phyloP scores from a whole-genome alignment of 2,329 filamentous ascomycete species.

The Dissoconium aciculare region DNA sequence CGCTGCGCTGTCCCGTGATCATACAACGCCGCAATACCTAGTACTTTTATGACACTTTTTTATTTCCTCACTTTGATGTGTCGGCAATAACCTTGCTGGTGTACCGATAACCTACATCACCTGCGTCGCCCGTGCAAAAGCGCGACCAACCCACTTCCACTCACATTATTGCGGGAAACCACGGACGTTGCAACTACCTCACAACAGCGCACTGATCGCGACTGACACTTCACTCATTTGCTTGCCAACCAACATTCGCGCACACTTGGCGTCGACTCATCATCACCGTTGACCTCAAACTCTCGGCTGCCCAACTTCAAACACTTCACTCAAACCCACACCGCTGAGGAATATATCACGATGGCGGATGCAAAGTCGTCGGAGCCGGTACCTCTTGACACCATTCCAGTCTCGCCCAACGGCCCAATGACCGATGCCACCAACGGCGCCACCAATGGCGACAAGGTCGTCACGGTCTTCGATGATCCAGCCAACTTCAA shows the following conservation, averaged over 20 bases:
- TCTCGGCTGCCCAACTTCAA: background rate
- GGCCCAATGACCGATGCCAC: conserved; percentile 31
- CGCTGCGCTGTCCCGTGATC: too few species aligned
- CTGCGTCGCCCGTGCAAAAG: too few species aligned
- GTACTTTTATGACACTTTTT: too few species aligned
- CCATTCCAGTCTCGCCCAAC: conserved; percentile 40
- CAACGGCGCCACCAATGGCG: conserved; percentile 33
- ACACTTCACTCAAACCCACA: conserved; percentile 15
- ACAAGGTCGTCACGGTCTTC: conserved; percentile 78
- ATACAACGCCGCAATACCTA: too few species aligned
- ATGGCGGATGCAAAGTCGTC: conserved; percentile 20
- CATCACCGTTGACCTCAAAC: background rate
- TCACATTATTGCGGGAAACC: too few species aligned
- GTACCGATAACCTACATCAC: too few species aligned
- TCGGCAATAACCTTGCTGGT: too few species aligned
- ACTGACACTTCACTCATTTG: background rate
- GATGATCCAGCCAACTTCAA: conserved; percentile 99
- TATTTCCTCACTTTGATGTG: too few species aligned
- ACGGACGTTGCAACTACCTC: background rate
- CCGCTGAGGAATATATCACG: conserved; percentile 21
- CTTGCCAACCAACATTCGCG: too few species aligned
- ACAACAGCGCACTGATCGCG: background rate
- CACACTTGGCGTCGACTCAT: too few species aligned
- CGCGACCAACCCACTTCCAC: too few species aligned
- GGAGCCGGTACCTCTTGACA: conserved; percentile 38